Conservation (phyloP, 208 protist species). For the Trypanosomatidae sp. region DNA sequence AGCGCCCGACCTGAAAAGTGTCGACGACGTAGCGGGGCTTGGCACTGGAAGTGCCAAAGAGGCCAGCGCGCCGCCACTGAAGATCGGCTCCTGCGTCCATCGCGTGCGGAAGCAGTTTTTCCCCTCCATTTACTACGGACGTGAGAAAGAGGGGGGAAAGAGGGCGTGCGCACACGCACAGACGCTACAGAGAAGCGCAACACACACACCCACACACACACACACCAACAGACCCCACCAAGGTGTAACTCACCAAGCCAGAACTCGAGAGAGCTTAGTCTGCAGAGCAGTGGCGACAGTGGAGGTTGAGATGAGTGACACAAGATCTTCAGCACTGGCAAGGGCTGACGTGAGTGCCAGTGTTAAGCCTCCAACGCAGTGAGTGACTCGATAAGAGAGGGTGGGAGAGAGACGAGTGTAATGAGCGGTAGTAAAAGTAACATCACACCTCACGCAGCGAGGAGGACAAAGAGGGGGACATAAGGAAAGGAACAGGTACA, state of each 20-base stretch:
- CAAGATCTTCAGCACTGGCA: neutral
- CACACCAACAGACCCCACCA: neutral
- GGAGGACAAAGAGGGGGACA: neutral
- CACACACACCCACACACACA: too few species aligned
- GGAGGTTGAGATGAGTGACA: neutral
- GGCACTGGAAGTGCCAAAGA: conserved; percentile 45
- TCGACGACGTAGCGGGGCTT: neutral
- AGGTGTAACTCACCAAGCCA: neutral
- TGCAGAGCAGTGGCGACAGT: neutral
- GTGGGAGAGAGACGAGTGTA: neutral
- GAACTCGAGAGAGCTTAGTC: neutral
- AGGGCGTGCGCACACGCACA: neutral
- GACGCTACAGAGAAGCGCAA: too few species aligned
- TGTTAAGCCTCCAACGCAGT: neutral
- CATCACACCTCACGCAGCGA: neutral
- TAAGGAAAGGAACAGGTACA: neutral
- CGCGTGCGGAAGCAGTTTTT: conserved; percentile 87
- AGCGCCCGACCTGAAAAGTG: neutral
- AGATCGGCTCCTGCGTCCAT: conserved; percentile 85
- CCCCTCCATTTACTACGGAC: conserved; percentile 58
- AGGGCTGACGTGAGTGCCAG: neutral
- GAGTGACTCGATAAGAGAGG: neutral
- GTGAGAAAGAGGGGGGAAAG: neutral
- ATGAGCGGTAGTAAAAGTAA: too few species aligned
- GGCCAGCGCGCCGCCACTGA: conserved; percentile 81